Evolutionary conservation across 495 filamentous ascomycete genomes (phyloP).

Genomic region (Hypomontagnella submonticulosa): DNA sequence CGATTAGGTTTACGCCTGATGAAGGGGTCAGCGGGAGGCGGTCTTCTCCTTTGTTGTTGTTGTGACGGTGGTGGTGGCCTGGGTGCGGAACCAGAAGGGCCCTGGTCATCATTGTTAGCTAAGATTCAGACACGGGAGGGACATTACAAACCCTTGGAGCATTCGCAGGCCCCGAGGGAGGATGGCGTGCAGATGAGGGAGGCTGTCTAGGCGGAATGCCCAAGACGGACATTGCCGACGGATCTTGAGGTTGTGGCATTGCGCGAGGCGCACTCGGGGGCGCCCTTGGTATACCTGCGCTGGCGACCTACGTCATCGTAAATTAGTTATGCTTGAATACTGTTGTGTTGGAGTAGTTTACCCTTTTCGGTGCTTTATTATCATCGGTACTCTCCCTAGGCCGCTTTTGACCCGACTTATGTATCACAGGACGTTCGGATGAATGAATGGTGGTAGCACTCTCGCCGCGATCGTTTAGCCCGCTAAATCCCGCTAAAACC

Average conservation of each 20-base stretch:
- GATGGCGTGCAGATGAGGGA: constrained; percentile 13
- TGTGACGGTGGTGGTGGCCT: constrained; percentile 45
- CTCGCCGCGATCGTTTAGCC: constrained; percentile 44
- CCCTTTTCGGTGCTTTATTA: constrained; percentile 49
- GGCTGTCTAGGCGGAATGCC: constrained; percentile 34
- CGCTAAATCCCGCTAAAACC: constrained; percentile 22
- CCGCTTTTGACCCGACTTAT: constrained; percentile 48
- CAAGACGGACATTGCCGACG: constrained; percentile 47
- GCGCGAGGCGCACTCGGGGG: constrained; percentile 43
- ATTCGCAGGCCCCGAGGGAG: constrained; percentile 20
- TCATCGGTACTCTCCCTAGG: constrained; percentile 44
- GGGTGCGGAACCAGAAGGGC: constrained; percentile 33
- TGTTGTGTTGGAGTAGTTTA: constrained; percentile 27
- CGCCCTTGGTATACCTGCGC: constrained; percentile 18
- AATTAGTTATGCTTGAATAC: constrained; percentile 20
- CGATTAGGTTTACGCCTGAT: constrained; percentile 54
- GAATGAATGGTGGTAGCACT: constrained; percentile 32
- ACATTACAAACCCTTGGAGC: constrained; percentile 40
- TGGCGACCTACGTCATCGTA: constrained; percentile 31
- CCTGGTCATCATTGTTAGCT: constrained; percentile 39
- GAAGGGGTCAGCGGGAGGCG: constrained; percentile 53
- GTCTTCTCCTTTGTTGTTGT: constrained; percentile 47
- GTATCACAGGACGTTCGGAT: constrained; percentile 42
- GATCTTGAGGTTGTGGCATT: constrained; percentile 40
- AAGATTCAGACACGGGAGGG: background rate